Conservation (phyloP, 306 rosid genomes). For the Sechiopsis laciniata region DNA sequence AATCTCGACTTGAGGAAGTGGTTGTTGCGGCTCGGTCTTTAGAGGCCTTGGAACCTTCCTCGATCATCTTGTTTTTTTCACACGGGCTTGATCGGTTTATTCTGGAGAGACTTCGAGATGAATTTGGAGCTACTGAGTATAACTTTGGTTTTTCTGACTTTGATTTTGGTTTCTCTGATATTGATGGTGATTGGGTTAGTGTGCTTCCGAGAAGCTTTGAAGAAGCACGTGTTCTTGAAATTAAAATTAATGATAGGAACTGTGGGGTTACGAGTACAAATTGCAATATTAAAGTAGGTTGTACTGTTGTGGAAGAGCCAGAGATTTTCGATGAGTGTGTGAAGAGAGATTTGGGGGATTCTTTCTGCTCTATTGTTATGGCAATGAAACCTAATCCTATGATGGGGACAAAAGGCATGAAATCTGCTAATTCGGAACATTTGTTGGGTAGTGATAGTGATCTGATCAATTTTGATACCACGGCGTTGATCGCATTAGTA, state of each 20-base stretch:
- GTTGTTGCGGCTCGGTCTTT: constrained; percentile 50
- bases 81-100: constrained; percentile 43
- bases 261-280: constrained; percentile 18
- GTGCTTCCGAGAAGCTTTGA: constrained; percentile 45
- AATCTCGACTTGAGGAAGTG: constrained; percentile 49
- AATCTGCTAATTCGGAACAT: constrained; percentile 14
- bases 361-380: constrained; percentile 39
- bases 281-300: constrained; percentile 24
- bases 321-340: constrained; percentile 23
- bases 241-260: constrained; percentile 30
- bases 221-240: constrained; percentile 55
- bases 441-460: constrained; percentile 34
- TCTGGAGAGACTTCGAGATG: constrained; percentile 37
- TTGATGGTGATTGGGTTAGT: constrained; percentile 62
- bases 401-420: constrained; percentile 22
- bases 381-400: constrained; percentile 36
- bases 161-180: constrained; percentile 42
- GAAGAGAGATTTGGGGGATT: constrained; percentile 29
- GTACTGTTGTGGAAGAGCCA: constrained; percentile 24
- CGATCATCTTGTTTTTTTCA: constrained; percentile 70
- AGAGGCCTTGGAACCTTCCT: constrained; percentile 62
- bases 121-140: constrained; percentile 51
- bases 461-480: constrained; percentile 74
- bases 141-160: constrained; percentile 43
- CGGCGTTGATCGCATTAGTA: constrained; percentile 79